Evolutionary conservation across 1,284 basidiomycete genomes (phyloP).

Genomic region (Ceratobasidium sp.): DNA sequence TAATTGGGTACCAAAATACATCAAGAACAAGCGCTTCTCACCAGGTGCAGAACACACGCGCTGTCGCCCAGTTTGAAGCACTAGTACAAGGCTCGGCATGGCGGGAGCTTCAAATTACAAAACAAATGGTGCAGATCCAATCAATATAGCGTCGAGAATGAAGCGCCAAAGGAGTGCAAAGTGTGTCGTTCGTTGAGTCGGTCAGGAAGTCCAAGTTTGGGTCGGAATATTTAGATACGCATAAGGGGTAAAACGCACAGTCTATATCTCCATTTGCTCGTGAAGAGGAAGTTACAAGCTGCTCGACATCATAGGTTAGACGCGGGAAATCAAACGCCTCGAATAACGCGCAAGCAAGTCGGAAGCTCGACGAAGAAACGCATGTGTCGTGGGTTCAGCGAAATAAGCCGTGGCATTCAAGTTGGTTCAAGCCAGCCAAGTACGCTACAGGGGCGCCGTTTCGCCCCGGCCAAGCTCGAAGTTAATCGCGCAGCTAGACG

Average conservation of each 20-base stretch:
- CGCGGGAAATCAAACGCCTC: neutral
- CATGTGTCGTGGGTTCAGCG: no score
- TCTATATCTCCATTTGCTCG: conserved; percentile 12
- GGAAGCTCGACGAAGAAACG: neutral
- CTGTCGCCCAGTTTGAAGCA: conserved; percentile 13
- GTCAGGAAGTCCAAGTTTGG: neutral
- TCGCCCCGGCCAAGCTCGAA: neutral
- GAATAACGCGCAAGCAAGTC: neutral
- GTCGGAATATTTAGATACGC: neutral
- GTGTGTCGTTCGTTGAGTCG: neutral
- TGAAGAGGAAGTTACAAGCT: neutral
- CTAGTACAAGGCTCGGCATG: neutral
- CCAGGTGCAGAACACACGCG: conserved; percentile 13
- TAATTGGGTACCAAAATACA: neutral
- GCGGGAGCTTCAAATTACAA: conserved; percentile 7
- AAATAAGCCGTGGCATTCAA: neutral
- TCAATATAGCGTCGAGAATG: conserved; percentile 3
- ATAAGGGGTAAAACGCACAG: conserved; percentile 4
- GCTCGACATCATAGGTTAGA: neutral
- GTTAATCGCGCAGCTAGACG: neutral
- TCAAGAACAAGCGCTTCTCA: neutral
- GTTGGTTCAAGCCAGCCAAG: neutral
- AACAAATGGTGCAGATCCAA: conserved; percentile 13
- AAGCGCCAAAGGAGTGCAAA: neutral
- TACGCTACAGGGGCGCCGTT: neutral